Evolutionary conservation across 768 basidiomycete genomes (phyloP), one percentile per base, ranked within the genome.

Genomic region (Amanita pseudoporphyria): DNA sequence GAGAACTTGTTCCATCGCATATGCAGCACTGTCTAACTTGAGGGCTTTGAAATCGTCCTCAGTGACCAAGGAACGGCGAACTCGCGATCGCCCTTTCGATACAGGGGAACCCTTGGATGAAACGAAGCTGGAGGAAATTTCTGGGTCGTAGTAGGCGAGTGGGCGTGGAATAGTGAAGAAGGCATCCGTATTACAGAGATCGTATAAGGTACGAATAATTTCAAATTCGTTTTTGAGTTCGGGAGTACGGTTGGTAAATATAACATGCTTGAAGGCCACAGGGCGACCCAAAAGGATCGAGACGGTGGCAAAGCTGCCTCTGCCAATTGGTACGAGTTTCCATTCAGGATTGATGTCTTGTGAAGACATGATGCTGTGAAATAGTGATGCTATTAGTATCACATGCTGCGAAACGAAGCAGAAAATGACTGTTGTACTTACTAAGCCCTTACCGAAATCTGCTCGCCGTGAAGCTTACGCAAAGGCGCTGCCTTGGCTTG

Each of bases 1-100:
- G 4, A 47, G 49, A 37, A 59, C 54, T 22, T 55, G 62, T 40
- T 63, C 62, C 63, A 64, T 64, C 18, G 54, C 60, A 50, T 62
- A 64, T n/a, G 53, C 51, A 18, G 59, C 57, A 24, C 21, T 39
- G 16, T 48, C 37, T 22, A 47, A n/a, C n/a, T 19, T 13, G 12
- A 48, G 36, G n/a, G 28, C n/a, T n/a, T 28, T n/a, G 39, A 48
- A 41, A 22, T 48, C 36, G 3, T 26, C 47, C 28, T 37, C 19
- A 13, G 22, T 38, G n/a, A 28, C 22, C n/a, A 48, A 36, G 21
- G 37, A 38, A 24, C 12, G 37, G 6, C 39, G 10, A 7, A 38
- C 6, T 13, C 4, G 47, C n/a, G n/a, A n/a, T n/a, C n/a, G 1
- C 47, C 4, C n/a, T 28, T 35, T 38, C 39, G 47, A 31, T 26